Conservation (phyloP, 768 basidiomycete species). For the Tulasnella sp. region DNA sequence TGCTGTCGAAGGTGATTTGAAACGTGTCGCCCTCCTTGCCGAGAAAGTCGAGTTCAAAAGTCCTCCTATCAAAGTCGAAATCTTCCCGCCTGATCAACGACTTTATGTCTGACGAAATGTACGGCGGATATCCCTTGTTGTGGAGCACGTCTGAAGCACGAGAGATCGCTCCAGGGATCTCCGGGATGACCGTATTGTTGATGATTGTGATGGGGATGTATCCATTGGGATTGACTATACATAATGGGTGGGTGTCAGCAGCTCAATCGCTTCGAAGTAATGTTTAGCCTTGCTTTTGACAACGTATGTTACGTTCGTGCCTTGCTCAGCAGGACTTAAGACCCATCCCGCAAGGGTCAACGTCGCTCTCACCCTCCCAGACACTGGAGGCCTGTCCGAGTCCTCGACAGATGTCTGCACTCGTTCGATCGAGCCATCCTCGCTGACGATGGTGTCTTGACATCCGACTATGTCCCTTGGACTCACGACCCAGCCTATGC, state of each 20-base stretch:
- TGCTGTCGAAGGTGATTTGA: slow-evolving; percentile 28
- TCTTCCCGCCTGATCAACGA: slow-evolving; percentile 20
- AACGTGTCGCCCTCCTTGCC: slow-evolving; percentile 19
- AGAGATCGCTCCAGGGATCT: slow-evolving; percentile 27
- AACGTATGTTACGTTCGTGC: slow-evolving; percentile 29
- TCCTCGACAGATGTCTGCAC: slow-evolving; percentile 31
- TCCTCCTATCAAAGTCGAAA: slow-evolving; percentile 6
- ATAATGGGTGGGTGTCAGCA: background rate
- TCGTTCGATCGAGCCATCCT: slow-evolving; percentile 29
- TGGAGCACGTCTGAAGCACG: slow-evolving; percentile 19
- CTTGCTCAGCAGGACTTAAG: slow-evolving; percentile 21
- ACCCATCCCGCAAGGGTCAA: slow-evolving; percentile 31
- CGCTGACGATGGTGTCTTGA: slow-evolving; percentile 22
- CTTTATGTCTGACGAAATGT: background rate
- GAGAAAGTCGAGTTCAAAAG: slow-evolving; percentile 4
- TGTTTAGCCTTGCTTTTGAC: slow-evolving; percentile 28
- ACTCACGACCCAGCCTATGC: slow-evolving; percentile 27
- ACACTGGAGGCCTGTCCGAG: slow-evolving; percentile 22
- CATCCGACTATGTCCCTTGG: slow-evolving; percentile 31
- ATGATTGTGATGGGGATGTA: slow-evolving; percentile 25
- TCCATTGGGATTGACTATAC: slow-evolving; percentile 30
- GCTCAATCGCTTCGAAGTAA: background rate
- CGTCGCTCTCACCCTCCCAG: slow-evolving; percentile 30
- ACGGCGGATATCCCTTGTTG: slow-evolving; percentile 22
- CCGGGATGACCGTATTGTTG: slow-evolving; percentile 20